Base-by-base conservation (phyloP, 179 eudicot species). In the Spergularia azorica region DNA sequence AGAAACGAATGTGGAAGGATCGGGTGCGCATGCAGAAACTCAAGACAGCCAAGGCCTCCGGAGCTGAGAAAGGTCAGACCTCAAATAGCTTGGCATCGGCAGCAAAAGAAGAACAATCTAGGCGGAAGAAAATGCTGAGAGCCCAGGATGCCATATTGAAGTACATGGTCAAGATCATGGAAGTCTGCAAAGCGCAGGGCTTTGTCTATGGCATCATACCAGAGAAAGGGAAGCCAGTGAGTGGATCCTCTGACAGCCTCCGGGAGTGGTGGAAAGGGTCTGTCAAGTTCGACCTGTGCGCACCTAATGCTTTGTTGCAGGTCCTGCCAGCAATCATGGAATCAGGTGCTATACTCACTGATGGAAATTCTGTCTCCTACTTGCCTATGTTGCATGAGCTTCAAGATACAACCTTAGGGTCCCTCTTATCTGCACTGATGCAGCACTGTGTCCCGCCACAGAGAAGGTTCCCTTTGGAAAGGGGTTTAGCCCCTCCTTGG, bases 151-250 rank as follows among this genome's bases (percentile, higher is more conserved):
- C 88, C 5, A 59, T 90, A 59, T 84, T 90, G 43, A 88, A 87
- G 81, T 82, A 87, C 81, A 90, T 89, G 95, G 78, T 84, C 36
- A 90, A 87, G 80, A 81, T 90, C 51, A 86, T 87, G 92, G 91
- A 89, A 73, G 91, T 80, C 1, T 89, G 95, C 81, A 82, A 85
- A 20, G 90, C 81, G 2, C 82, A 84, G 70, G 91, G 92, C 14
- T 89, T 89, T 61, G 90, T 87, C 12, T 88, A 89, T 43, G 87
- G 89, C 5, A 89, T 89, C 59, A 79, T 89, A 2, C 82, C 87
- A 3, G 87, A 87, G 71, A 86, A 87, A 65, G 93, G 87, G 58
- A 89, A 87, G 79, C 82, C 88, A 0, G 79, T 86, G 59, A 81
- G 84, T 0, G 88, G 90, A 18, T 86, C 88, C 4, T 87, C 88